Evolutionary conservation across 257 asterid species (phyloP).

Genomic region (Solanum tarijense): DNA sequence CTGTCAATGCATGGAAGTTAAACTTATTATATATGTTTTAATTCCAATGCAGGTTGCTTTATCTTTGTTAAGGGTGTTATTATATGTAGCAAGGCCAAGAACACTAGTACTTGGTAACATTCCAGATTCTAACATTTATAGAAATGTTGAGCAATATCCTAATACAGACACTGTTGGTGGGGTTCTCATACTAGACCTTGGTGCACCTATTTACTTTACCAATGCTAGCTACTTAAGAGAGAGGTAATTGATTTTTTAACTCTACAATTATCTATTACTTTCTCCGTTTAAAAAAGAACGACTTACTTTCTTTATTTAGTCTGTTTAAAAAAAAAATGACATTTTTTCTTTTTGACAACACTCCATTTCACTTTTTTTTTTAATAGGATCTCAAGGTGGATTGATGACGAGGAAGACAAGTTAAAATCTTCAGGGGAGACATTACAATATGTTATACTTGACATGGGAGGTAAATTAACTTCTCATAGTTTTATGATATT

Average conservation of each 20-base stretch:
- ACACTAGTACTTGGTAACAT: conserved; percentile 74
- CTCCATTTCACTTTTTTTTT: background rate
- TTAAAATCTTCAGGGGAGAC: conserved; percentile 44
- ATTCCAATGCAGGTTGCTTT: conserved; percentile 44
- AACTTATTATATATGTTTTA: background rate
- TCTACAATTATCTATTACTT: background rate
- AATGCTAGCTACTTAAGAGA: conserved; percentile 86
- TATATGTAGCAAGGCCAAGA: conserved; percentile 84
- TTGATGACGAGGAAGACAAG: conserved; percentile 80
- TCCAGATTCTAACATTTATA: conserved; percentile 57
- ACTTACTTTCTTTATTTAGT: too few species aligned
- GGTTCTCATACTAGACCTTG: conserved; percentile 67
- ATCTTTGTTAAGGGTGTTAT: conserved; percentile 56
- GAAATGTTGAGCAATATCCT: conserved; percentile 74
- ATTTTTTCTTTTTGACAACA: too few species aligned
- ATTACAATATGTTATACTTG: conserved; percentile 56
- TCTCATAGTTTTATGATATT: background rate
- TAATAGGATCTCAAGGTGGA: conserved; percentile 77
- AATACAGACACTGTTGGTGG: conserved; percentile 55
- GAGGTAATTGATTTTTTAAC: conserved; percentile 33
- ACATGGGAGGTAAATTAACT: conserved; percentile 60
- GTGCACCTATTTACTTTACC: conserved; percentile 88
- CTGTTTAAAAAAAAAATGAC: background rate
- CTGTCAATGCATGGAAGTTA: too few species aligned
- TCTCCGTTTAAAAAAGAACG: too few species aligned